Conservation (phyloP, 2,329 filamentous ascomycete species). For the Paracamarosporium sp. region DNA sequence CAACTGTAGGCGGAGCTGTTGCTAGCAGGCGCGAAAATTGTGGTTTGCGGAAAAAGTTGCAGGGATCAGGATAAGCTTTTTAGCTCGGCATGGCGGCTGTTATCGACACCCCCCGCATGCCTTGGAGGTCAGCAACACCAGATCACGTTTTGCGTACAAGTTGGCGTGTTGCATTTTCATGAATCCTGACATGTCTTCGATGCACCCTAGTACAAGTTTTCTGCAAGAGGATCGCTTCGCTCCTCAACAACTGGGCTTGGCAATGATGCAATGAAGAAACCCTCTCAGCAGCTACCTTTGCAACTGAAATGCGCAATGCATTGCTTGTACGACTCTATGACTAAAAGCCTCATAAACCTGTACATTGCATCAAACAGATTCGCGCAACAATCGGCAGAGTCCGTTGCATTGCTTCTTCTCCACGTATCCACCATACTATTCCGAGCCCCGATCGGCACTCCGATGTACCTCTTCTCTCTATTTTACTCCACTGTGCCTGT, state of each 20-base stretch:
- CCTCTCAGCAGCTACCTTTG: background rate
- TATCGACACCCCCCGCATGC: constrained; percentile 12
- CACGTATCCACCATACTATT: background rate
- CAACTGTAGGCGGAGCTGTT: constrained; percentile 18
- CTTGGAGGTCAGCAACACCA: background rate
- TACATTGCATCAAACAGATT: too few relatives aligned
- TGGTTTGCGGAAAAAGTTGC: constrained; percentile 37
- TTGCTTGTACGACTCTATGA: too few relatives aligned
- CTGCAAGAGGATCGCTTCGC: too few relatives aligned
- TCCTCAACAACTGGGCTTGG: background rate
- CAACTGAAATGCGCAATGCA: background rate
- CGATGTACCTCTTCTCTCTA: background rate
- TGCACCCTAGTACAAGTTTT: too few relatives aligned
- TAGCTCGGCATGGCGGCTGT: constrained; percentile 18
- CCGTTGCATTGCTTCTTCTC: background rate
- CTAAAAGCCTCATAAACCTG: too few relatives aligned
- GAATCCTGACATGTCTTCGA: background rate
- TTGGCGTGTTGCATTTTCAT: background rate
- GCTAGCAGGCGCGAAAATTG: constrained; percentile 30
- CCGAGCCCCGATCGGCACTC: constrained; percentile 9
- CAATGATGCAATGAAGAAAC: background rate
- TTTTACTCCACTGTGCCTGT: background rate
- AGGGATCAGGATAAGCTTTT: constrained; percentile 32
- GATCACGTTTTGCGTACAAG: background rate
- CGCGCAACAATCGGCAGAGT: too few relatives aligned